Evolutionary conservation across 345 rosid species (phyloP).

Genomic region (Ailanthus altissimus): DNA sequence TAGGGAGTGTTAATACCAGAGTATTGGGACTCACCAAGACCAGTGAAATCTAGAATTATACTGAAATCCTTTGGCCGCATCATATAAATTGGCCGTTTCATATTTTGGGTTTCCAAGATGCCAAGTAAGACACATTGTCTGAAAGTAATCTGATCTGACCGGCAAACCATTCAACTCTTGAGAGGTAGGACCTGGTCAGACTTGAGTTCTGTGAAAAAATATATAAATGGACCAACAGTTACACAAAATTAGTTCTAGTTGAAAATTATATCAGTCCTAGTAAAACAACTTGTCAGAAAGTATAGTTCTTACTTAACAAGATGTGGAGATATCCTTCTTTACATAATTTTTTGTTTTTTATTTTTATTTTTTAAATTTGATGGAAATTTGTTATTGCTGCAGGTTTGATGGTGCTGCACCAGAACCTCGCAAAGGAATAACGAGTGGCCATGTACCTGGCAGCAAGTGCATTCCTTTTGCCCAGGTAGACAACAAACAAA

Average conservation of each 20-base stretch:
- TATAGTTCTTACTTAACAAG: background rate
- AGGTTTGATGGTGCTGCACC: slow-evolving; percentile 94
- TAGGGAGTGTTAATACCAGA: background rate
- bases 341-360: background rate
- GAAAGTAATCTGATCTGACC: background rate
- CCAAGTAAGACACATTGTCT: background rate
- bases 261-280: background rate
- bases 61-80: background rate
- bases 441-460: slow-evolving; percentile 94
- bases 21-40: background rate
- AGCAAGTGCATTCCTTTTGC: slow-evolving; percentile 92
- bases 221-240: background rate
- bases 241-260: background rate
- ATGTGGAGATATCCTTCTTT: background rate
- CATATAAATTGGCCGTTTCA: background rate
- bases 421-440: slow-evolving; percentile 92
- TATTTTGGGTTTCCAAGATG: background rate
- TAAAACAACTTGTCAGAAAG: background rate
- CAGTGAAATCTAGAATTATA: background rate
- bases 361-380: background rate
- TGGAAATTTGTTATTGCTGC: slow-evolving; percentile 19
- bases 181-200: background rate
- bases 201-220: slow-evolving; percentile 9
- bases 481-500: slow-evolving; percentile 44
- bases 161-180: background rate